Evolutionary conservation across 176 grass and related monocot species (phyloP), one percentile per base, ranked within the genome.

Genomic region (Oropetium thomaeum): DNA sequence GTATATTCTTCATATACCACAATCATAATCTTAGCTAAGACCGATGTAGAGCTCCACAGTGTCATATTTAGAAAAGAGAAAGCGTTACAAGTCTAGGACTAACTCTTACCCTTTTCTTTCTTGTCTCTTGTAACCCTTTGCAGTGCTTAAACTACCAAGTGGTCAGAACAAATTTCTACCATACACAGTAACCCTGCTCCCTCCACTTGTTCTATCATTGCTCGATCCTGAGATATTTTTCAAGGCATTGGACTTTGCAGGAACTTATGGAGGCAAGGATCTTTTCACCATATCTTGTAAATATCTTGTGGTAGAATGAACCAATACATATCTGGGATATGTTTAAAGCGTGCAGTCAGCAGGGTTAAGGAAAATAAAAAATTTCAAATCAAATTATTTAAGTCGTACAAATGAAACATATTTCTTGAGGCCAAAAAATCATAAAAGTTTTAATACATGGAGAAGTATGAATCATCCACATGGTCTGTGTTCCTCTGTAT

Each of bases 201-300:
- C 94, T 59, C 94, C 94, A 0, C 81, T 97, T 76, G 62, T 93
- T 60, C 57, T 97, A 19, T 74, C 94, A 43, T 84, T 91, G 74
- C 83, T 97, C 63, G 90, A 97, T 81, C 94, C 90, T 60, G 90
- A 93, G 67, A 87, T 97, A 89, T 97, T 97, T 87, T 97, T 93
- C 58, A 93, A 97, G 79, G 90, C 94, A 82, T 78, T 97, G 83
- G 94, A 97, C 83, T 97, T 97, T 64, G 94, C 94, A 67, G 94
- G 90, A 93, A 97, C 94, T 79, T 97, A 97, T 76, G 94, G 94
- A 97, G 94, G 94, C 82, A 90, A 89, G 76, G 33, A 70, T 35
- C 26, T 49, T 70, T 76, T 33, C 53, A 39, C 47, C 45, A 2
- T 67, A 11, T 65, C 13, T 76, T 42, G 8, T 42, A 4, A 54